phyloP scores from a whole-genome alignment of 495 filamentous ascomycete genomes.

The Penicillium soppii region DNA sequence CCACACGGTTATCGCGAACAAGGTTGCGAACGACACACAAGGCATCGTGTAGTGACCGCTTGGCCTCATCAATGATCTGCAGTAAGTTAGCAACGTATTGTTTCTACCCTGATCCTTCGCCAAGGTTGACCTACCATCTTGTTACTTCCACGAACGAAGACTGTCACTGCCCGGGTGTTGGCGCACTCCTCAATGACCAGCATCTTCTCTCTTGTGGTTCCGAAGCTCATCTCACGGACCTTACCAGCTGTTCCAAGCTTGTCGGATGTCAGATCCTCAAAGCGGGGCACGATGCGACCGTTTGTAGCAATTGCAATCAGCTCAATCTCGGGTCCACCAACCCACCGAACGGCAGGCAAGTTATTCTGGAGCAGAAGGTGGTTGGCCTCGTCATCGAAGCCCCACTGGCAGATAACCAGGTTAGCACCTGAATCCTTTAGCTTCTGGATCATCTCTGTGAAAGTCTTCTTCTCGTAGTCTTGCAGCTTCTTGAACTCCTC shows the following conservation, averaged over 20 bases:
- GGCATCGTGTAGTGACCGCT: slow-evolving; percentile 94
- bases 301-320: slow-evolving; percentile 98
- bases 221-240: slow-evolving; percentile 93
- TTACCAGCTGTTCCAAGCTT: slow-evolving; percentile 90
- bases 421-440: slow-evolving; percentile 98
- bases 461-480: slow-evolving; percentile 91
- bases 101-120: not conserved
- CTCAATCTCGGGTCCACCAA: slow-evolving; percentile 97
- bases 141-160: slow-evolving; percentile 96
- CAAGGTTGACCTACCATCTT: slow-evolving; percentile 77
- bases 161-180: slow-evolving; percentile 93
- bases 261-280: slow-evolving; percentile 86
- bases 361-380: slow-evolving; percentile 94
- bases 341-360: slow-evolving; percentile 95
- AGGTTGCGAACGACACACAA: slow-evolving; percentile 97
- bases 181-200: slow-evolving; percentile 98
- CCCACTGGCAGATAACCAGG: slow-evolving; percentile 98
- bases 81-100: slow-evolving; percentile 20
- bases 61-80: slow-evolving; percentile 97
- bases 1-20: slow-evolving; percentile 92
- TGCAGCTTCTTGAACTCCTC: slow-evolving; percentile 98
- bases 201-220: slow-evolving; percentile 99
- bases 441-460: slow-evolving; percentile 96
- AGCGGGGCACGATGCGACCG: slow-evolving; percentile 93
- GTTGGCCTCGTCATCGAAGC: slow-evolving; percentile 99